These are phyloP conservation scores for Tolypocladium album DNA, from an alignment of 2,329 filamentous ascomycete species.

Conservation along the genomic window DNA sequence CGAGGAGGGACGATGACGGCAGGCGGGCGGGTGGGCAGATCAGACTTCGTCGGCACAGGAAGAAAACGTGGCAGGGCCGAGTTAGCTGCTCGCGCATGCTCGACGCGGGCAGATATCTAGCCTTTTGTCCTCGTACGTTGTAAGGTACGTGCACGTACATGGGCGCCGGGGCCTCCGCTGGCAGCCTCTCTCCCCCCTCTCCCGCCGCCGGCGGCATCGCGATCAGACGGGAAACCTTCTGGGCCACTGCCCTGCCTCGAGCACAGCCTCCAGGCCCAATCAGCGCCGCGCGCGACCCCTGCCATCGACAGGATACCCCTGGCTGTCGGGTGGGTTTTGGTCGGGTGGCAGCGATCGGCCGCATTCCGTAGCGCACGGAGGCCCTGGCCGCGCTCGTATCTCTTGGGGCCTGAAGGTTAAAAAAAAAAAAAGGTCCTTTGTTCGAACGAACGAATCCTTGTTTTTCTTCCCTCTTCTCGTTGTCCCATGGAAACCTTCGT, in stretches of 20 bases:
- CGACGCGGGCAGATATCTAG: background rate
- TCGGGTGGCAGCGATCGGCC: background rate
- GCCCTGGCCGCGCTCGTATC: background rate
- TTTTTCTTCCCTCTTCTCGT: background rate
- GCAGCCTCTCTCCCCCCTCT: too few relatives aligned
- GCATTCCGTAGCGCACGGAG: background rate
- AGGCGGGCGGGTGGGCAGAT: background rate
- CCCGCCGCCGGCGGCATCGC: background rate
- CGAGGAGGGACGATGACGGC: background rate
- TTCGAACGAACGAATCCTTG: background rate
- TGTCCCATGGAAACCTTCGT: background rate
- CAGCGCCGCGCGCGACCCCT: background rate
- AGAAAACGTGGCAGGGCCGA: background rate
- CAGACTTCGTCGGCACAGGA: background rate
- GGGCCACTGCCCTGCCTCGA: background rate
- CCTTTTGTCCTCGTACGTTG: too few relatives aligned
- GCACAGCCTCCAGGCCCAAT: background rate
- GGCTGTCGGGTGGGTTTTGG: background rate
- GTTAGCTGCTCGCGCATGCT: background rate
- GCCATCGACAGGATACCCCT: background rate
- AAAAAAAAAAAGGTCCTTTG: background rate
- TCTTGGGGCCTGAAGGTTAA: background rate
- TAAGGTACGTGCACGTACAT: too few relatives aligned
- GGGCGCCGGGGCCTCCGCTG: too few relatives aligned
- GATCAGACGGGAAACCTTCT: background rate